Evolutionary conservation across 2,329 filamentous ascomycete genomes (phyloP).

Genomic region (Colletotrichum sp.): DNA sequence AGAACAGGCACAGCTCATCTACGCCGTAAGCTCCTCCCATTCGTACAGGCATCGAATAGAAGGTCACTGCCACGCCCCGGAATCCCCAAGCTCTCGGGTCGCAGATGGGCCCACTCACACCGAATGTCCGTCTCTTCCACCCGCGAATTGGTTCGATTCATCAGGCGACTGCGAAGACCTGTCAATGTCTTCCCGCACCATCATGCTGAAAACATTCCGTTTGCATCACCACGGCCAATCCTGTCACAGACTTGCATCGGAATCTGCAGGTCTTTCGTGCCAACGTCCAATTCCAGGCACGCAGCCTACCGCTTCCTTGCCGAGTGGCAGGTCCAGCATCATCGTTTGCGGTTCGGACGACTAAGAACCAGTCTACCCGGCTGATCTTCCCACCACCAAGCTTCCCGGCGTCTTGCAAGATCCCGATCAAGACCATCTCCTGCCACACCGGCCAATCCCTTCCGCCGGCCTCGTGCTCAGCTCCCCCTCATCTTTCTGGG

Average conservation of each 20-base stretch:
- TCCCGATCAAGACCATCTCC: conserved; percentile 8
- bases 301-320: neutral
- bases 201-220: neutral
- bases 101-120: conserved; percentile 14
- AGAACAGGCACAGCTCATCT: neutral
- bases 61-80: neutral
- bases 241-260: neutral
- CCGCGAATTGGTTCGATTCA: conserved; percentile 5
- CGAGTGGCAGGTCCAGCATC: neutral
- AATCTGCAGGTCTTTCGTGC: neutral
- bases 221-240: conserved; percentile 5
- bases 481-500: neutral
- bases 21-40: neutral
- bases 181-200: neutral
- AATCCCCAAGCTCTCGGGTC: conserved; percentile 11
- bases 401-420: neutral
- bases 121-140: neutral
- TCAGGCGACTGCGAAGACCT: neutral
- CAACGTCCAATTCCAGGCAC: neutral
- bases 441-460: neutral
- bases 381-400: neutral
- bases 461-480: neutral
- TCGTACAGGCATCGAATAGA: neutral
- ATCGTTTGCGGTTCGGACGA: neutral
- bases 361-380: neutral